These are phyloP conservation scores for Rhodotorula diobovata DNA, from an alignment of 768 basidiomycete species.

Conservation along the genomic window DNA sequence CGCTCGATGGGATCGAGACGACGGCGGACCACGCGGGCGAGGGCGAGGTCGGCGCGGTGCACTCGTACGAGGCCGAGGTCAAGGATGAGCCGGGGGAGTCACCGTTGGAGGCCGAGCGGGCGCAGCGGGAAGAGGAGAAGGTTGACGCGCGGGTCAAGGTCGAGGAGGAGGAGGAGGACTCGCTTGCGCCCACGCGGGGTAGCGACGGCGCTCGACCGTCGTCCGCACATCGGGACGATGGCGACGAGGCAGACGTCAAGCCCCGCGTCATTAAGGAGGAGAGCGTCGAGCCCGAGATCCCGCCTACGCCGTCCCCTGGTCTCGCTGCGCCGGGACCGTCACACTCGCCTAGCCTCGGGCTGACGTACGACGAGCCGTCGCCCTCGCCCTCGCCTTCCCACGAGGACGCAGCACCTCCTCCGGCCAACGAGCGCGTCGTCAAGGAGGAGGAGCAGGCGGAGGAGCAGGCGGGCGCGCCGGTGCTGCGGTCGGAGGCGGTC, in stretches of 20 bases:
- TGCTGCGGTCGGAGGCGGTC: neutral
- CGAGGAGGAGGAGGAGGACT: neutral
- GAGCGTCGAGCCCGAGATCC: neutral
- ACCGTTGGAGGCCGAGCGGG: neutral
- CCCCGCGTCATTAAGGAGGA: conserved; percentile 14
- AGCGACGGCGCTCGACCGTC: neutral
- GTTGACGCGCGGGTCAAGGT: neutral
- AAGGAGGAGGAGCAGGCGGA: neutral
- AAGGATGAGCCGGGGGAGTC: neutral
- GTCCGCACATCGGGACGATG: too few relatives aligned
- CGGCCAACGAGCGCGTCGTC: neutral
- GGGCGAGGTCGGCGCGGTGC: neutral
- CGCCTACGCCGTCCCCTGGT: neutral
- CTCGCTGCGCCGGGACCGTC: neutral
- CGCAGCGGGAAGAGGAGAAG: neutral
- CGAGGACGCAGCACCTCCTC: neutral
- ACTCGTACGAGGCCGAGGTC: neutral
- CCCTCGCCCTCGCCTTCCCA: neutral
- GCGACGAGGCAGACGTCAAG: neutral
- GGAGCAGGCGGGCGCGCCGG: neutral
- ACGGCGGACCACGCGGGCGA: neutral
- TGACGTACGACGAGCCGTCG: neutral
- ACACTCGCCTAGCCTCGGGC: neutral
- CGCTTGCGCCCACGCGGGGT: too few relatives aligned
- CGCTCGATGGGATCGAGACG: neutral